Evolutionary conservation across 495 filamentous ascomycete species (phyloP).

Genomic region (Penicillium pulvis): DNA sequence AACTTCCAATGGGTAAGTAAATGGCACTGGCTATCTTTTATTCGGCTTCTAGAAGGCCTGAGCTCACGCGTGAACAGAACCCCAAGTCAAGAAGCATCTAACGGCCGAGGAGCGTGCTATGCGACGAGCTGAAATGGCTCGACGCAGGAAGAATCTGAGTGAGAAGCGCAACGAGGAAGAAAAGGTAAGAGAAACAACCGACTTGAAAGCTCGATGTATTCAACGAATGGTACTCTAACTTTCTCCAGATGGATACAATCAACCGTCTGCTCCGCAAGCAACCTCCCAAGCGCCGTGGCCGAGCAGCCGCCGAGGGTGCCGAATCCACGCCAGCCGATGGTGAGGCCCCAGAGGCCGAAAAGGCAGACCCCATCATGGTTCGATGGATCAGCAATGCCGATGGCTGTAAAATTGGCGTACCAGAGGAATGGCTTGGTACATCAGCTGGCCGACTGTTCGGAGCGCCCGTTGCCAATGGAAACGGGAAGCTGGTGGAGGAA

Average conservation of each 20-base stretch:
- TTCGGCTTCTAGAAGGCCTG: neutral
- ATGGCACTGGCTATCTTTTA: neutral
- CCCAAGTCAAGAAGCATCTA: conserved; percentile 88
- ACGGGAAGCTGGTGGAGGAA: conserved; percentile 51
- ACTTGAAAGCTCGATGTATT: neutral
- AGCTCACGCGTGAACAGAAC: conserved; percentile 58
- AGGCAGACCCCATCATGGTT: conserved; percentile 67
- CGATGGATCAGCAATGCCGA: conserved; percentile 76
- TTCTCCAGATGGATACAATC: conserved; percentile 87
- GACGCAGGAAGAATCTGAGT: conserved; percentile 91
- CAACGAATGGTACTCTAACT: conserved; percentile 4
- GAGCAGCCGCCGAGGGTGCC: conserved; percentile 49
- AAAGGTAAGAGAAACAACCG: conserved; percentile 62
- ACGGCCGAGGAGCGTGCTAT: conserved; percentile 95
- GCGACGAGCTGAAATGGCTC: conserved; percentile 94
- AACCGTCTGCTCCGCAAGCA: conserved; percentile 96
- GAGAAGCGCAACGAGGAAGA: conserved; percentile 99
- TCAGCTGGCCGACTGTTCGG: conserved; percentile 68
- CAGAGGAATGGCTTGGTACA: conserved; percentile 76
- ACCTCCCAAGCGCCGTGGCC: conserved; percentile 77
- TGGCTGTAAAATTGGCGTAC: conserved; percentile 71
- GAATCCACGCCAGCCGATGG: conserved; percentile 55
- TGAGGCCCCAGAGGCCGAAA: conserved; percentile 55
- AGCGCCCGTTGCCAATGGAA: conserved; percentile 21
- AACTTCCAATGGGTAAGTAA: conserved; percentile 76